phyloP scores from a whole-genome alignment of 177 flowering plant genomes.

The Telopea speciosissima region DNA sequence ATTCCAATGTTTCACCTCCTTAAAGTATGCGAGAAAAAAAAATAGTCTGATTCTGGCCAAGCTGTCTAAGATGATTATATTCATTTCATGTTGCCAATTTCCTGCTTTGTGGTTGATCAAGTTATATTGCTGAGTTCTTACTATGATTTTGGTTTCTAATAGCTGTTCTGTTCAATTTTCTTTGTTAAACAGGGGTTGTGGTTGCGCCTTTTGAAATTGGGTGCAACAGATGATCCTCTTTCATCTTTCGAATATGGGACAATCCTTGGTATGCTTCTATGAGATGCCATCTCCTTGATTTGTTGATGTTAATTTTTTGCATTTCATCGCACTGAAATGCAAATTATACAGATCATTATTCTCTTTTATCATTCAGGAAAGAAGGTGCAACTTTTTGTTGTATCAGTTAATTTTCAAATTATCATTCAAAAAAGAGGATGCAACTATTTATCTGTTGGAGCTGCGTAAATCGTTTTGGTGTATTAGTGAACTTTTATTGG shows the following conservation, averaged over 20 bases:
- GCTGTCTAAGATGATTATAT: background rate
- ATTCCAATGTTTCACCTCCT: background rate
- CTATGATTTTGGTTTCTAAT: background rate
- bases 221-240: conserved; percentile 97
- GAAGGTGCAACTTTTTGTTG: background rate
- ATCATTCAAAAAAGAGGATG: too few relatives aligned
- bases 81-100: too few relatives aligned
- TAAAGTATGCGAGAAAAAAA: background rate
- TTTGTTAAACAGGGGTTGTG: conserved; percentile 65
- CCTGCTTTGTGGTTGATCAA: background rate
- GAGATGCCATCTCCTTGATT: background rate
- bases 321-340: background rate
- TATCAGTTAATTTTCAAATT: too few relatives aligned
- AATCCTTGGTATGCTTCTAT: conserved; percentile 66
- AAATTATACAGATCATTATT: background rate
- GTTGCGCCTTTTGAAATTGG: conserved; percentile 90
- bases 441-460: background rate
- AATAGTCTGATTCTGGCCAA: background rate
- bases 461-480: background rate
- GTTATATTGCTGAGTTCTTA: background rate
- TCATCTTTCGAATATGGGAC: conserved; percentile 98
- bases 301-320: background rate
- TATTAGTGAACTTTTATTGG: background rate
- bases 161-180: background rate
- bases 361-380: background rate